Conservation (phyloP, 2,329 filamentous ascomycete species). For the Pleoardoris graminearum region DNA sequence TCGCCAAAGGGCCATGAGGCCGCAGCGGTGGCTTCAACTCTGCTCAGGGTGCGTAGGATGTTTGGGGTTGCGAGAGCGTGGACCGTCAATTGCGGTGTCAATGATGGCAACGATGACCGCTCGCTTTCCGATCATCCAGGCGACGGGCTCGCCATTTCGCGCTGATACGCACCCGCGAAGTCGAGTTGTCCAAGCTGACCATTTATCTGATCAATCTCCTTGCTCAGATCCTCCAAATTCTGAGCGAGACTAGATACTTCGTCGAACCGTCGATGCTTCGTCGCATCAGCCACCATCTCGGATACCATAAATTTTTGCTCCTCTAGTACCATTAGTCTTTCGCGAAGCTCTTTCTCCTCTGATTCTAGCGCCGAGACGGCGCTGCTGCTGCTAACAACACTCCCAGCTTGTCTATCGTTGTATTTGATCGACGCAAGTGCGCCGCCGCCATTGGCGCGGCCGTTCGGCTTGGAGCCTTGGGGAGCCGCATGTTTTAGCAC, state of each 20-base stretch:
- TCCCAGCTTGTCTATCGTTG: conserved; percentile 57
- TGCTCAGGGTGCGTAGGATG: no score
- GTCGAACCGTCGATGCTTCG: conserved; percentile 77
- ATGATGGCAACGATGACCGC: no score
- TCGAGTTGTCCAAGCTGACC: conserved; percentile 70
- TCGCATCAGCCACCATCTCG: conserved; percentile 79
- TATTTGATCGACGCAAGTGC: conserved; percentile 64
- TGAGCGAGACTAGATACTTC: conserved; percentile 78
- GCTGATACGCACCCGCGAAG: conserved; percentile 56
- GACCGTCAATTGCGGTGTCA: no score
- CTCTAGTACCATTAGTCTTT: conserved; percentile 80
- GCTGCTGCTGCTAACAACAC: conserved; percentile 59
- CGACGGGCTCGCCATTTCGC: conserved; percentile 28
- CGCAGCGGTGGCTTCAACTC: no score
- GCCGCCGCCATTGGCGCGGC: conserved; percentile 38
- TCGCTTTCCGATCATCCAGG: conserved; percentile 23
- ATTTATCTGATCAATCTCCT: conserved; percentile 72
- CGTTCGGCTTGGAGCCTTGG: conserved; percentile 47
- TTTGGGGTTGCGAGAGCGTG: no score
- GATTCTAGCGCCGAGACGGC: conserved; percentile 70
- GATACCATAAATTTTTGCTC: conserved; percentile 90
- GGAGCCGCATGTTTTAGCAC: conserved; percentile 60
- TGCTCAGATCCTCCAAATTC: conserved; percentile 80
- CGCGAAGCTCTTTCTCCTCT: conserved; percentile 80
- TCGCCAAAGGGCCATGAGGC: neutral